A percentile compares a stretch with the other conserved stretches of the same genome.
These are phyloP conservation scores for Kwoniella sp. DNA, from an alignment of 768 basidiomycete genomes.

Conservation along the genomic window DNA sequence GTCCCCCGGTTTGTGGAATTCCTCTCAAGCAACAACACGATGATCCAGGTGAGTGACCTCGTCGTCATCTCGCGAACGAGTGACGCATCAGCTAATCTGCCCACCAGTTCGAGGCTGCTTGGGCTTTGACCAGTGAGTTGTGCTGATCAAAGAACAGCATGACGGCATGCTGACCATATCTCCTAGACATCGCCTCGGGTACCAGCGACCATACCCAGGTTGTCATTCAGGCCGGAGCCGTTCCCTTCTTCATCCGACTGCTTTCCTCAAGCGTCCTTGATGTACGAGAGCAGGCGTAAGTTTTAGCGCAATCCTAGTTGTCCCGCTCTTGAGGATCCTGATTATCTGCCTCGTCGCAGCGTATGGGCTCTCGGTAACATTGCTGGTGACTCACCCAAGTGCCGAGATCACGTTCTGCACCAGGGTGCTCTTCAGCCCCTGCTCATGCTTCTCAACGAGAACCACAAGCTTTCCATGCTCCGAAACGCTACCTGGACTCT, in stretches of 20 bases:
- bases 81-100: not conserved
- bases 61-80: not conserved
- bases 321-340: not conserved
- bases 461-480: constrained; percentile 98
- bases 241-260: constrained; percentile 95
- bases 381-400: constrained; percentile 95
- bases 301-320: not conserved
- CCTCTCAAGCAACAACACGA: constrained; percentile 57
- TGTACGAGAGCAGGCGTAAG: constrained; percentile 87
- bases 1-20: constrained; percentile 97
- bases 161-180: not conserved
- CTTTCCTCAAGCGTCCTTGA: constrained; percentile 89
- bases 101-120: constrained; percentile 86
- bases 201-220: constrained; percentile 98
- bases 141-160: not conserved
- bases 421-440: constrained; percentile 91
- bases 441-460: constrained; percentile 75
- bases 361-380: constrained; percentile 99
- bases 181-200: constrained; percentile 79
- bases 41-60: constrained; percentile 52
- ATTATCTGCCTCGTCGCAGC: constrained; percentile 12
- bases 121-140: constrained; percentile 75
- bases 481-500: constrained; percentile 96
- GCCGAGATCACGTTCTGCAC: constrained; percentile 92
- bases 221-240: constrained; percentile 88